phyloP scores from a whole-genome alignment of 2,329 filamentous ascomycete species.

The Leptodontidium sp. region DNA sequence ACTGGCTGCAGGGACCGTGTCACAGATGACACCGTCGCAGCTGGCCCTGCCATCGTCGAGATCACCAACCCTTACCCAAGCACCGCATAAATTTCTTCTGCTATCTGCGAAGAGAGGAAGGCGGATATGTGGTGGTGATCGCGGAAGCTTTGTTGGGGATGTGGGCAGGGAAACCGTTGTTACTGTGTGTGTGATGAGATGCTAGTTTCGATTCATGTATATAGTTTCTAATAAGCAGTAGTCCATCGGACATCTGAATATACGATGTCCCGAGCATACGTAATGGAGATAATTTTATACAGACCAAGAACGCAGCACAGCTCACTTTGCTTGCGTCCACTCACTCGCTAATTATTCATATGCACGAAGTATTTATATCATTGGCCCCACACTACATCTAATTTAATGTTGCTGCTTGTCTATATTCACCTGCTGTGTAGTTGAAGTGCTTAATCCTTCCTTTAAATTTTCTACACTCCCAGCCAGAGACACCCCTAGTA shows the following conservation, averaged over 20 bases:
- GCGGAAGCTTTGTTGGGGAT: not conserved
- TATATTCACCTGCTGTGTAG: too few species aligned
- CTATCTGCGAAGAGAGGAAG: constrained; percentile 36
- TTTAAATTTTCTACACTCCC: too few species aligned
- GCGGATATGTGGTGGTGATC: constrained; percentile 21
- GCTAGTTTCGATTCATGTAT: constrained; percentile 9
- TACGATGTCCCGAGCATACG: not conserved
- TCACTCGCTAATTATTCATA: too few species aligned
- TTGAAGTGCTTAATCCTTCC: too few species aligned
- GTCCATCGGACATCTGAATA: not conserved
- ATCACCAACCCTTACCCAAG: constrained; percentile 36
- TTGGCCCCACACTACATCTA: too few species aligned
- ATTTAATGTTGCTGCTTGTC: too few species aligned
- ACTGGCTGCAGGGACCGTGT: constrained; percentile 48
- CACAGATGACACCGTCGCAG: constrained; percentile 49
- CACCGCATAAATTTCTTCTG: constrained; percentile 19
- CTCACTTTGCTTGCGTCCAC: not conserved
- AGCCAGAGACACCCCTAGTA: too few species aligned
- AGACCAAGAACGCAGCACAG: not conserved
- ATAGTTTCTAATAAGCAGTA: constrained; percentile 13
- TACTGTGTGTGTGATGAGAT: not conserved
- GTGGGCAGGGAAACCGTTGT: not conserved
- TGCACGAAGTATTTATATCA: too few species aligned
- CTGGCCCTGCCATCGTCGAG: constrained; percentile 48
- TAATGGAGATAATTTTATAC: constrained; percentile 4